Evolutionary conservation across 2,329 filamentous ascomycete species (phyloP).

Genomic region (Stagonosporopsis rhizophila): DNA sequence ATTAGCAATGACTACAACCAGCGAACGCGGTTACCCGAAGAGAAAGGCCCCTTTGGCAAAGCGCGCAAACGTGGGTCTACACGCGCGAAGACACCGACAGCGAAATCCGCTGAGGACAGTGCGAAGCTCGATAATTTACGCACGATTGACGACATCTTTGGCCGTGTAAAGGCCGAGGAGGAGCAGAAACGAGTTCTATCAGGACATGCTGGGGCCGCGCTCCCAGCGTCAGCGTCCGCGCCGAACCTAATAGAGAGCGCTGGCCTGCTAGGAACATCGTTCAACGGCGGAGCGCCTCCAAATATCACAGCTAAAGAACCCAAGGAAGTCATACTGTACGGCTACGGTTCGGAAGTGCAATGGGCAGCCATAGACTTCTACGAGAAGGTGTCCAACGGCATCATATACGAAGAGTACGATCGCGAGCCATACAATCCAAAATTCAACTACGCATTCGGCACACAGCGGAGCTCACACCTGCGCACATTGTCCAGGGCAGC

Average conservation of each 20-base stretch:
- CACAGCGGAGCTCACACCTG: conserved; percentile 70
- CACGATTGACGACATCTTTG: conserved; percentile 58
- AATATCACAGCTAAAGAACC: conserved; percentile 60
- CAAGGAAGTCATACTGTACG: conserved; percentile 84
- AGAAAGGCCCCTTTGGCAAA: conserved; percentile 68
- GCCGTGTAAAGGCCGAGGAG: conserved; percentile 40
- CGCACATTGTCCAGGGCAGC: conserved; percentile 74
- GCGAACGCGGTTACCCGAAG: conserved; percentile 60
- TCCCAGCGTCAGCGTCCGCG: conserved; percentile 43
- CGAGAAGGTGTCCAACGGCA: conserved; percentile 79
- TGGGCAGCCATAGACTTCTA: conserved; percentile 91
- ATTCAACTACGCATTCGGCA: conserved; percentile 76
- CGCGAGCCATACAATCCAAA: conserved; percentile 78
- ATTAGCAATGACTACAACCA: conserved; percentile 53
- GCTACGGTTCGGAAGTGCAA: conserved; percentile 72
- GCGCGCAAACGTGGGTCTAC: conserved; percentile 55
- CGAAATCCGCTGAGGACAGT: conserved; percentile 64
- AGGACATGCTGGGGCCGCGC: conserved; percentile 24
- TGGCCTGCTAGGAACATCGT: conserved; percentile 36
- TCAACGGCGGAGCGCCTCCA: conserved; percentile 38
- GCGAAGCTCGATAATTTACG: conserved; percentile 53
- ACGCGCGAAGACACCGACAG: conserved; percentile 64
- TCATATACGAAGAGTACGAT: conserved; percentile 92
- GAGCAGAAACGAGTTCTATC: conserved; percentile 40
- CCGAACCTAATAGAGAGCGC: conserved; percentile 42